Evolutionary conservation across 140 eudicot genomes (phyloP).

Genomic region (Bidens hawaiensis): DNA sequence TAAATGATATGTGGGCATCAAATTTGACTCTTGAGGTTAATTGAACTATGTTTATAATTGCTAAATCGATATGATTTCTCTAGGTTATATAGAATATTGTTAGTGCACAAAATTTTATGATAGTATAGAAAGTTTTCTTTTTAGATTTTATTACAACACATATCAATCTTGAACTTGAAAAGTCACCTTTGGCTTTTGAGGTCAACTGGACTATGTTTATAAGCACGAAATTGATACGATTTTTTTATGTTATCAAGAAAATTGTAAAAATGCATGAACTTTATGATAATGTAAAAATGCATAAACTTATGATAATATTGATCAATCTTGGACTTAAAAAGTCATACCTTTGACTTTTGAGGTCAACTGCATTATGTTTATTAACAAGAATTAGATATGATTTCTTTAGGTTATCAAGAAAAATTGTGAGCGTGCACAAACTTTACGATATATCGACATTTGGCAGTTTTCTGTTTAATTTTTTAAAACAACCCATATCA

Average conservation of each 20-base stretch:
- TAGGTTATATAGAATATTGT: not conserved
- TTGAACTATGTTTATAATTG: not conserved
- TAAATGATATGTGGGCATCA: too few relatives aligned
- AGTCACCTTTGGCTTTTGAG: too few relatives aligned
- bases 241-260: too few relatives aligned
- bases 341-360: too few relatives aligned
- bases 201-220: too few relatives aligned
- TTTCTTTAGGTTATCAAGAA: not conserved
- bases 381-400: not conserved
- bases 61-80: not conserved
- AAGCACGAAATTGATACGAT: too few relatives aligned
- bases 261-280: not conserved
- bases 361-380: not conserved
- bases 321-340: not conserved
- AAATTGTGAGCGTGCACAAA: not conserved
- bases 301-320: too few relatives aligned
- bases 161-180: too few relatives aligned
- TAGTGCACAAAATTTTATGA: not conserved
- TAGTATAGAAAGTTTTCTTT: too few relatives aligned
- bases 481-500: not conserved
- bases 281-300: too few relatives aligned
- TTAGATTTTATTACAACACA: too few relatives aligned
- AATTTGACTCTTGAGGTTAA: not conserved
- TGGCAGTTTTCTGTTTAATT: not conserved
- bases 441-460: not conserved